Evolutionary conservation across 2,329 filamentous ascomycete genomes (phyloP), one percentile per base, ranked within the genome.

Genomic region (Alternaria arbusti): DNA sequence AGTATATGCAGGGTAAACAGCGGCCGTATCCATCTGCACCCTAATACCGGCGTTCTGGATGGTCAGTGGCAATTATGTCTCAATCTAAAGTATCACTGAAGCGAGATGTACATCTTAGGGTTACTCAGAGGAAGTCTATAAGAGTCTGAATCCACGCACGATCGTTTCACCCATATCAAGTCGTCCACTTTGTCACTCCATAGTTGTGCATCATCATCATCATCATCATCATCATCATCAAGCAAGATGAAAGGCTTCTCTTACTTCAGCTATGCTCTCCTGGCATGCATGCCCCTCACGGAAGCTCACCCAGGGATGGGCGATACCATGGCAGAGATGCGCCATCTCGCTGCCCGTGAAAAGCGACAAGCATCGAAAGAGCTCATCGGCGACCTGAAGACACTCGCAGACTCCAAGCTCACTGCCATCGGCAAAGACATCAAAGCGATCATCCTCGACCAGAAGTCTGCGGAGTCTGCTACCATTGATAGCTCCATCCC

Each of bases 321-420:
- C 12, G 70, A 70, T 11, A 66, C 66, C 5, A 64, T 76, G 61
- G 45, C 52, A 12, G 68, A 76, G 10, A 63, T 74, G 57, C 68
- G 64, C 23, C 55, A 65, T 23, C 54, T 66, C 23, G 63, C 69
- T 17, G 66, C 69, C 13, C 69, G 67, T 13, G 62, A 63, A n/a
- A 59, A 67, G 40, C 72, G 74, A 26, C 70, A 70, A 26, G 63
- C 74, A 6, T 63, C 76, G 2, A 77, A 74, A 61, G 72, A 78
- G 54, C 72, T 79, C 43, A 73, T 79, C 43, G 78, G 77, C 15
- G 78, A 80, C 46, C 70, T 80, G 7, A 74, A 73, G 45, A 78
- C 74, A 1, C 66, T 78, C 10, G 67, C 71, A 28, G 72, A 78
- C 51, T 63, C 65, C 5, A 69, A 76, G 54, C 68, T 77, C 23